Evolutionary conservation across 2,329 filamentous ascomycete genomes (phyloP).

Genomic region (Alternaria ventricosa): DNA sequence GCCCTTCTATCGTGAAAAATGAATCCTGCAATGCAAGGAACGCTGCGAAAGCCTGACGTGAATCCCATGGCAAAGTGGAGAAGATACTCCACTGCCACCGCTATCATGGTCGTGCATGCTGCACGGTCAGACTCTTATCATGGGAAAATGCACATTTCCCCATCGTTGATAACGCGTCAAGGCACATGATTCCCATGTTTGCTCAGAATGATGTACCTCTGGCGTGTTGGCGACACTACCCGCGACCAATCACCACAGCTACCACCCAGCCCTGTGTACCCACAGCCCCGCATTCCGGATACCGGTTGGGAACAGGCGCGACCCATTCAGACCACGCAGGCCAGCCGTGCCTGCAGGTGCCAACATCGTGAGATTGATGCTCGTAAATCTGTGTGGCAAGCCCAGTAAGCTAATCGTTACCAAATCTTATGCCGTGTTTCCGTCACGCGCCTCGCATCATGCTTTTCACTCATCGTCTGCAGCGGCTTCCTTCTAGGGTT

Average conservation of each 20-base stretch:
- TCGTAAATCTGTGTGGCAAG: background rate
- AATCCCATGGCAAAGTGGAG: background rate
- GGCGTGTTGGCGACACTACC: background rate
- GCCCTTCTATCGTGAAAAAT: background rate
- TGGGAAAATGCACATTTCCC: background rate
- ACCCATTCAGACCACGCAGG: background rate
- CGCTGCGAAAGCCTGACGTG: constrained; percentile 1
- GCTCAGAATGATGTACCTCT: constrained; percentile 8
- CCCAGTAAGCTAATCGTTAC: background rate
- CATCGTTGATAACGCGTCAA: background rate
- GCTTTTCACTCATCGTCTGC: background rate
- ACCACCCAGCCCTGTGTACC: background rate
- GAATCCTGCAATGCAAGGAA: background rate
- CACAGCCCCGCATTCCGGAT: constrained; percentile 4
- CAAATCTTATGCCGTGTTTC: background rate
- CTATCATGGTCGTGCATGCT: background rate
- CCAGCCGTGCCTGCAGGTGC: background rate
- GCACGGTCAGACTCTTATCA: background rate
- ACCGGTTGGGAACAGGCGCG: background rate
- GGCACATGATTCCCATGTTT: background rate
- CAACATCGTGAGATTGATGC: constrained; percentile 3
- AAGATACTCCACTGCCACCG: background rate
- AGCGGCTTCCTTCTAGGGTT: background rate
- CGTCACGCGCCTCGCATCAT: background rate
- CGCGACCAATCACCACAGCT: constrained; percentile 1